Evolutionary conservation across 768 basidiomycete genomes (phyloP), one percentile per base, ranked within the genome.

Genomic region (Paxillus rubicundulus): DNA sequence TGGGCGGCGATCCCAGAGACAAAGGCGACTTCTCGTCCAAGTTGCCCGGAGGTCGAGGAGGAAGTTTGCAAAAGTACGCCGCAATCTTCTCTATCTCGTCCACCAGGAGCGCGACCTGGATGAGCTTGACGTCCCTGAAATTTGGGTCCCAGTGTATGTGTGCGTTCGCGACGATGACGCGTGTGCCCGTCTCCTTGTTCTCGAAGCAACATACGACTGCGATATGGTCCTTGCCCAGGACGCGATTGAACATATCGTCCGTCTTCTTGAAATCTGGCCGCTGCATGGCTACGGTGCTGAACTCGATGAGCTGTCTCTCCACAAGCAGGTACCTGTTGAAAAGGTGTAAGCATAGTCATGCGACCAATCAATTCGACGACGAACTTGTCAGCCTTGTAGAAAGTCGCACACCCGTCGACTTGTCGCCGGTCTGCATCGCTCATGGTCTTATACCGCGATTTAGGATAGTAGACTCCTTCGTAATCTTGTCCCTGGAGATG

Each of bases 191-290:
- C 37, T 82, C 79, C 55, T 82, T 82, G 71, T 89, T 87, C 74
- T 99, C 97, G 64, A 98, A 78, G 28, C 92, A 79, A 61, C 85
- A 84, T 52, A 95, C 76, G 57, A 93, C 84, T 42, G 93, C 93
- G 57, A 98, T 90, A 64, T 98, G 84, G 70, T 98, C 96, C 68
- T 92, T 91, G 56, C 89, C 88, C 60, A 98, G 81, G 49, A 98
- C 93, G 30, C 97, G 92, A 66, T 98, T 98, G 81, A 98, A 98
- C 94, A 98, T 95, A 75, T 98, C 96, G 64, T 98, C 94, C 16
- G 93, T 96, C 74, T 94, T 93, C 78, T 93, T 92, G 75, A 94
- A 92, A 68, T 95, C 93, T 45, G 87, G 83, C 24, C 93, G 84
- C 61, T 92, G 89, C 82, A 98, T 88, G 17, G 95, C 96, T 56